These are phyloP conservation scores for Saturnispora besseyi DNA, from an alignment of 805 yeast species.

Conservation along the genomic window DNA sequence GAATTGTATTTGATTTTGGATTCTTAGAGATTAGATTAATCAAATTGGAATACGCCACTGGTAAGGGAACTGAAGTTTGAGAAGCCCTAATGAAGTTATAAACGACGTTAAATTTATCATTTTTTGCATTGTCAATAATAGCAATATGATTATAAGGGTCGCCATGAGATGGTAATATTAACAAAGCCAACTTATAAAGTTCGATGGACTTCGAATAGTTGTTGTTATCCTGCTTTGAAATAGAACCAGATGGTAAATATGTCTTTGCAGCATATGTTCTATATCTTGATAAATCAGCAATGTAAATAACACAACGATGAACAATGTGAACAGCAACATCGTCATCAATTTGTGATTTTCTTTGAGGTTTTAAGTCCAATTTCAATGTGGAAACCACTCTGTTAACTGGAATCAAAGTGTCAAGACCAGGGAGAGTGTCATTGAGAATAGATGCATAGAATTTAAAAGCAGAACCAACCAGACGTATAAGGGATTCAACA, in stretches of 20 bases:
- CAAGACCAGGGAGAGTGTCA: conserved; percentile 1
- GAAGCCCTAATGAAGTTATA: conserved; percentile 50
- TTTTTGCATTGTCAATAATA: conserved; percentile 41
- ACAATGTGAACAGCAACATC: neutral
- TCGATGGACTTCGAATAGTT: conserved; percentile 37
- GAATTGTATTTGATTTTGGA: conserved; percentile 24
- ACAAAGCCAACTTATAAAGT: conserved; percentile 43
- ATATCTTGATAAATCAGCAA: conserved; percentile 55
- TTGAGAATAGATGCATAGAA: neutral
- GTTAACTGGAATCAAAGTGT: conserved; percentile 1
- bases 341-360: neutral
- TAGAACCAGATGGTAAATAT: conserved; percentile 27
- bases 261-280: conserved; percentile 40
- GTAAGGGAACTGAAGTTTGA: conserved; percentile 42
- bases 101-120: conserved; percentile 38
- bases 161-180: conserved; percentile 57
- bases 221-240: conserved; percentile 31
- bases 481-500: neutral
- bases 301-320: conserved; percentile 41
- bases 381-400: conserved; percentile 1
- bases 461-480: neutral
- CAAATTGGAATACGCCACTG: conserved; percentile 41
- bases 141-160: conserved; percentile 59
- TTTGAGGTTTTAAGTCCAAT: neutral
- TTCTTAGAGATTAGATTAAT: conserved; percentile 29